Evolutionary conservation across 129 eudicot species (phyloP).

Genomic region (Sambucus nigra): DNA sequence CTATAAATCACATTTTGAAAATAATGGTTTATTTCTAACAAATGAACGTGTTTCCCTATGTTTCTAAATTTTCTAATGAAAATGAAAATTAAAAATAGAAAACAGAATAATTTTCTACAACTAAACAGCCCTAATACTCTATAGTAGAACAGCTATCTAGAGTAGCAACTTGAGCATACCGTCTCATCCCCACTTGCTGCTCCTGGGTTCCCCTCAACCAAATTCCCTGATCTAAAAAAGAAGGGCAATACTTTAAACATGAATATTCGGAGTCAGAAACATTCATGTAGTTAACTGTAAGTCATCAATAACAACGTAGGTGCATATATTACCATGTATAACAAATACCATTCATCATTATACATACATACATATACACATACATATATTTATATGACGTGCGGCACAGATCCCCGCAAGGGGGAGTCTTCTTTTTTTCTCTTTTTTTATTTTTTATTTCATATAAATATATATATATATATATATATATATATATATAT

Average conservation of each 20-base stretch:
- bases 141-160: too few species aligned
- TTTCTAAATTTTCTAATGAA: too few species aligned
- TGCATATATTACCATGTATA: neutral
- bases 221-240: slow-evolving; percentile 67
- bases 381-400: neutral
- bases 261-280: neutral
- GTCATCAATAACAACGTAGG: neutral
- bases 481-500: too few species aligned
- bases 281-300: neutral
- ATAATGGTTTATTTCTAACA: too few species aligned
- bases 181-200: slow-evolving; percentile 90
- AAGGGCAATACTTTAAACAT: neutral
- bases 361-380: neutral
- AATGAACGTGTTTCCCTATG: too few species aligned
- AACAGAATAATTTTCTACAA: neutral
- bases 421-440: too few species aligned
- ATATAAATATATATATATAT: too few species aligned
- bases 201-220: slow-evolving; percentile 88
- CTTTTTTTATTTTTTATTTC: too few species aligned
- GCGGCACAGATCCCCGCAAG: too few species aligned
- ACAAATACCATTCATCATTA: neutral
- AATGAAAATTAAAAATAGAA: too few species aligned
- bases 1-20: too few species aligned
- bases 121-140: neutral
- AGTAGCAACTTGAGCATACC: slow-evolving; percentile 33